Base-by-base conservation (phyloP, 2,329 filamentous ascomycete species). In the Hansfordia pulvinata region DNA sequence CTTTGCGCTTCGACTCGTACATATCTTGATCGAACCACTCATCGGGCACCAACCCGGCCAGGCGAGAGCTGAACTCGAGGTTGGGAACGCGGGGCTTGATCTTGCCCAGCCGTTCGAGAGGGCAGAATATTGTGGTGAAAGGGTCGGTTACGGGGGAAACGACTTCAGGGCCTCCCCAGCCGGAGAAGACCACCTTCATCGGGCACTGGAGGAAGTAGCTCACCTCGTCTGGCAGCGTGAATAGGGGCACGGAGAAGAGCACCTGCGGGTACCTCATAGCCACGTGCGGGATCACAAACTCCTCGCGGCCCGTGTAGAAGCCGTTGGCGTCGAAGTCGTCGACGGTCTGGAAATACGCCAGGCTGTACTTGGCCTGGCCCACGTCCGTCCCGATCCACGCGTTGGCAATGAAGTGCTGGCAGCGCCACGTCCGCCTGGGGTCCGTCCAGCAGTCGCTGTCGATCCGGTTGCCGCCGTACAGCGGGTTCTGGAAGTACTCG, bases 291-390 rank as follows among this genome's bases (percentile, higher is more conserved):
- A 27, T 27, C 16, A 21, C 25, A 19, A 27, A 10, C 19, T 27
- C 25, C 25, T 27, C 25, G 17, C 25, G 25, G 5, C 25, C 25
- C 8, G 20, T 19, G 18, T 27, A 27, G 12, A 21, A 15, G 11
- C 11, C 12, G 17, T 19, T 27, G 9, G 17, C 19, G 14, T 21
- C 25, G 17, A 27, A 19, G 18, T 19, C 14, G 9, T 27, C 25
- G 11, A 27, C 17, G 5, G 18, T 27, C 25, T 20, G 25, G 17
- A 27, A 19, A 19, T 10, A 27, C 3, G n/a, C n/a, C 5, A 10
- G 14, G 4, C 17, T 19, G 25, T 19, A 27, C 11, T 27, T 21
- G 5, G 20, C 11, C 25, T 19, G 19, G 17, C 25, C 25, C 3
- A 27, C 11, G 3, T n/a, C 10, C 8, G 8, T n/a, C 11, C 25